Evolutionary conservation across 352 stramenopile species (phyloP), one percentile per base, ranked within the genome.

Genomic region (Phytophthora litchii): DNA sequence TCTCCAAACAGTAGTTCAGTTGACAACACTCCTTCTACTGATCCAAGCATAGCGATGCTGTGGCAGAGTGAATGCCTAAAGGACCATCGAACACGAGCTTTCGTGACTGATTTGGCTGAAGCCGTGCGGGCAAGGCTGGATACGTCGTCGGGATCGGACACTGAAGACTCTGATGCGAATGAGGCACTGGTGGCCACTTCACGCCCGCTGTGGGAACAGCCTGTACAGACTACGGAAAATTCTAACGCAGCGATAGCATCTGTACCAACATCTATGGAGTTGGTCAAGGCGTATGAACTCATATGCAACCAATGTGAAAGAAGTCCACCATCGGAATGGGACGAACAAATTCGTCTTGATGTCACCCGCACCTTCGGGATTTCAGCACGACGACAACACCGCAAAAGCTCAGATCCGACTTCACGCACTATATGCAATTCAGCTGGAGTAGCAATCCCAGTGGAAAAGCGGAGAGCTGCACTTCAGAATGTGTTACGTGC

Each of bases 341-440:
- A 92, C 25, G 69, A 83, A 52, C 83, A 91, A 66, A 92, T 92
- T 44, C 62, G 70, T 17, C 57, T 75, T 14, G 83, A 92, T 49
- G 79, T 91, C n/a, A 60, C 74, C 34, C 70, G 83, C 5, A 91
- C 80, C 23, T 92, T 91, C 52, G 83, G 83, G 1, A 62, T 80
- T 19, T 88, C 83, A 32, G 75, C 77, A 2, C 47, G 85, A 27
- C 77, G 80, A 4, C 74, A 67, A 23, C 63, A 52, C 41, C 61
- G 40, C 35, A 72, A 71, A 41, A 69, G 48, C 19, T 42, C 66
- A 6, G 46, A 59, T 42, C 12, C 10, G 13, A 62, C 43, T 21
- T 54, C 54, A 14, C 41, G 51, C 10, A 51, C 49, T 29, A 32
- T 57, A 37, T 62, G 42, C 31, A 55, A 47, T 9, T 67, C 62